phyloP scores from a whole-genome alignment of 257 asterid genomes.

The Verbascum thapsus region DNA sequence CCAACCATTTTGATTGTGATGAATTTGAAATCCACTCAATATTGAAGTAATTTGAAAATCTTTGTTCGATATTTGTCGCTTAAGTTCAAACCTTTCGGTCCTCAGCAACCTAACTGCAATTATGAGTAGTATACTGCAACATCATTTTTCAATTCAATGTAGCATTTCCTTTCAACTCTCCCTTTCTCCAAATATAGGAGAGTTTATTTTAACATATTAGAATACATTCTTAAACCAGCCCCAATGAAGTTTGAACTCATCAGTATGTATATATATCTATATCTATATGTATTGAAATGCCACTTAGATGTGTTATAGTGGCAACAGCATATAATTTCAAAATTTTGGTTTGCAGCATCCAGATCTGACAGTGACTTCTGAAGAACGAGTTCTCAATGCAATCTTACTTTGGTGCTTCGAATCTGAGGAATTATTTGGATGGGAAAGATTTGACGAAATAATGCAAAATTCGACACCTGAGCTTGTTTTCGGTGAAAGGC shows the following conservation, averaged over 20 bases:
- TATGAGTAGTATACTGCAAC: neutral
- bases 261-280: neutral
- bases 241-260: neutral
- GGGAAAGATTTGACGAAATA: conserved; percentile 73
- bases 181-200: too few species aligned
- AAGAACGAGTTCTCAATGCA: conserved; percentile 92
- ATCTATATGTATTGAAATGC: neutral
- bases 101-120: neutral
- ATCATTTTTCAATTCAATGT: neutral
- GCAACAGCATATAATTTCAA: conserved; percentile 23
- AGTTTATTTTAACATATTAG: too few species aligned
- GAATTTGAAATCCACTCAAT: too few species aligned
- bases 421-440: conserved; percentile 63
- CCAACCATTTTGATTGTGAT: too few species aligned
- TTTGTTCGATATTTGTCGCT: too few species aligned
- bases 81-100: too few species aligned
- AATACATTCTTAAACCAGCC: too few species aligned
- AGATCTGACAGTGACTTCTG: conserved; percentile 91
- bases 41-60: too few species aligned
- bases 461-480: conserved; percentile 54
- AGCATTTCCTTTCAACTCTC: neutral
- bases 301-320: conserved; percentile 23
- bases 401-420: conserved; percentile 74
- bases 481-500: conserved; percentile 64
- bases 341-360: conserved; percentile 66